phyloP scores from a whole-genome alignment of 164 flowering plant species.

The Aristolochia contorta region DNA sequence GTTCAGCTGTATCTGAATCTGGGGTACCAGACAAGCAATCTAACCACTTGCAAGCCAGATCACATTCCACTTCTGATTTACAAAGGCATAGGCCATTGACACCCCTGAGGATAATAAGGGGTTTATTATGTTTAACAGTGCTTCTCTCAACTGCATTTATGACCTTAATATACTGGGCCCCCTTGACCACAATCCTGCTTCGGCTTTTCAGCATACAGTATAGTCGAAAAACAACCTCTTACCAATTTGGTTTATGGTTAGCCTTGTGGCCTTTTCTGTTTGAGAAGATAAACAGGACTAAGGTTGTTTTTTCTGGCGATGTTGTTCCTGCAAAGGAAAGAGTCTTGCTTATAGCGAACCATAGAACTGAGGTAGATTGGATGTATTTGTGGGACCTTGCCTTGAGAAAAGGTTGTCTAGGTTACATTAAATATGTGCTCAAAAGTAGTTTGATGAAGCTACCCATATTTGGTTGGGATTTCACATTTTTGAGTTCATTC shows the following conservation, averaged over 20 bases:
- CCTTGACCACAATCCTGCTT: constrained; percentile 29
- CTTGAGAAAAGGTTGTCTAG: too few relatives aligned
- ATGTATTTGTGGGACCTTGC: constrained; percentile 98
- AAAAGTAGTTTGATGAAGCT: too few relatives aligned
- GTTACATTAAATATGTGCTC: too few relatives aligned
- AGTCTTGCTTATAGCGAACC: constrained; percentile 75
- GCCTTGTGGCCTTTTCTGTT: too few relatives aligned
- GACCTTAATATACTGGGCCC: constrained; percentile 51
- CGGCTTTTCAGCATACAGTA: constrained; percentile 60
- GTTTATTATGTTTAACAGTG: constrained; percentile 62
- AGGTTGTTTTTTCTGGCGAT: constrained; percentile 81
- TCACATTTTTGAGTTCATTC: too few relatives aligned
- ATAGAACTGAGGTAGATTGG: constrained; percentile 98
- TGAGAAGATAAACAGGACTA: too few relatives aligned
- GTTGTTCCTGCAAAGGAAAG: constrained; percentile 60
- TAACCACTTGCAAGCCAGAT: too few relatives aligned
- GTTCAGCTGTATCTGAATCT: too few relatives aligned
- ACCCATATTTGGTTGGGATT: too few relatives aligned
- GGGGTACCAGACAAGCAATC: too few relatives aligned
- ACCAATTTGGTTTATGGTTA: too few relatives aligned
- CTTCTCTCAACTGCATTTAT: constrained; percentile 70
- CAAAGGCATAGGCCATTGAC: constrained; percentile 42
- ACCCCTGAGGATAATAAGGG: constrained; percentile 53
- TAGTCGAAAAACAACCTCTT: constrained; percentile 86
- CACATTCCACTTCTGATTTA: too few relatives aligned